Conservation (phyloP, 306 rosid species). For the Rubus idaeus region DNA sequence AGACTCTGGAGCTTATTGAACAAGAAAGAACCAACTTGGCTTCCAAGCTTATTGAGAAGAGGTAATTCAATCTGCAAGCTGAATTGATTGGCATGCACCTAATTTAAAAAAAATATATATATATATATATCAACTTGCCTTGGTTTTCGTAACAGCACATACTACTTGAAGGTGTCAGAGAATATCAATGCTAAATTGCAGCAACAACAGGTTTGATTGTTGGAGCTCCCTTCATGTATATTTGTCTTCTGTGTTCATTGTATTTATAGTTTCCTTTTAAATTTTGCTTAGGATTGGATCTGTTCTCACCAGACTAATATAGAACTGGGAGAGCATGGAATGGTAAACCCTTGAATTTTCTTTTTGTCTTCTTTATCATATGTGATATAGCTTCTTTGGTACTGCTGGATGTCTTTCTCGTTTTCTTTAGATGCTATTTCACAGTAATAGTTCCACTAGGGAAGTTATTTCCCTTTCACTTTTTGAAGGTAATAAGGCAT, state of each 20-base stretch:
- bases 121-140: slow-evolving; percentile 25
- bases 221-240: slow-evolving; percentile 15
- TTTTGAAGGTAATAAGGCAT: background rate
- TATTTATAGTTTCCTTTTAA: slow-evolving; percentile 25
- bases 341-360: slow-evolving; percentile 34
- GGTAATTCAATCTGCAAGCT: slow-evolving; percentile 46
- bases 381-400: background rate
- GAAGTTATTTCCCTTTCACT: background rate
- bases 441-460: background rate
- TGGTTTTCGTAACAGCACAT: slow-evolving; percentile 47
- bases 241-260: slow-evolving; percentile 9
- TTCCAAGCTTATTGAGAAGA: slow-evolving; percentile 57
- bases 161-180: slow-evolving; percentile 50
- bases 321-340: slow-evolving; percentile 43
- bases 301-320: slow-evolving; percentile 33
- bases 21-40: slow-evolving; percentile 67
- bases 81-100: slow-evolving; percentile 16
- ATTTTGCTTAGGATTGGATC: slow-evolving; percentile 56
- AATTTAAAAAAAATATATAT: background rate
- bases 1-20: slow-evolving; percentile 73
- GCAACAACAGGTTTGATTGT: slow-evolving; percentile 60
- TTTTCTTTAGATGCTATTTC: background rate
- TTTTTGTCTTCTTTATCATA: background rate
- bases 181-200: slow-evolving; percentile 53
- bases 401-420: background rate